Percentiles rank a stretch among this genome's conserved stretches.
These are phyloP conservation scores for Boletus vermiculosoides DNA, from an alignment of 768 basidiomycete genomes.

Conservation along the genomic window DNA sequence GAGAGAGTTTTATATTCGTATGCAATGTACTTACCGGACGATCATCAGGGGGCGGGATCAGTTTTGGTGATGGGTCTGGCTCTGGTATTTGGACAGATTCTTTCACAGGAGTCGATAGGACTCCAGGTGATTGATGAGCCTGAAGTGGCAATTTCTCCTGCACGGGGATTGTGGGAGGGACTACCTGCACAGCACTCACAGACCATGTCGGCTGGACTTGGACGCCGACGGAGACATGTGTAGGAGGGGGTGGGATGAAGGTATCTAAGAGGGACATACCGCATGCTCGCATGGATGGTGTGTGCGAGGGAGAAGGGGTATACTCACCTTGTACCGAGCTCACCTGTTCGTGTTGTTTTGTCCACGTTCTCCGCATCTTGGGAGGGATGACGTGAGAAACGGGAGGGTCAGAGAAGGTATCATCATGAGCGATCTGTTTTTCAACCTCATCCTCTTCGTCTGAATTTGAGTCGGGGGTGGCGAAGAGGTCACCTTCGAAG, in stretches of 20 bases:
- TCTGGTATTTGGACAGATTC: conserved; percentile 3
- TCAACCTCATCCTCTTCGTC: conserved; percentile 42
- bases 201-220: conserved; percentile 41
- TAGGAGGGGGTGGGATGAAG: conserved; percentile 19
- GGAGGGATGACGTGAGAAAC: conserved; percentile 49
- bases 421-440: conserved; percentile 40
- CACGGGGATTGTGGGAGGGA: conserved; percentile 17
- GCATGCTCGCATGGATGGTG: conserved; percentile 24
- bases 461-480: conserved; percentile 31
- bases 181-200: conserved; percentile 41
- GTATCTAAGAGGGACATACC: conserved; percentile 32
- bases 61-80: conserved; percentile 10
- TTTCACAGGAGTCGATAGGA: conserved; percentile 15
- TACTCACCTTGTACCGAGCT: conserved; percentile 41
- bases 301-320: neutral
- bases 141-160: conserved; percentile 7
- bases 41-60: conserved; percentile 17
- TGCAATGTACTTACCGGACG: conserved; percentile 21
- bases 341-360: conserved; percentile 47
- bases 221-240: conserved; percentile 44
- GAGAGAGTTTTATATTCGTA: conserved; percentile 6
- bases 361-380: conserved; percentile 65
- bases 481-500: conserved; percentile 50
- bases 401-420: conserved; percentile 37
- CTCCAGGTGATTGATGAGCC: conserved; percentile 4